Evolutionary conservation across 768 basidiomycete genomes (phyloP), one percentile per base, ranked within the genome.

Genomic region (Kockovaella imperatae): DNA sequence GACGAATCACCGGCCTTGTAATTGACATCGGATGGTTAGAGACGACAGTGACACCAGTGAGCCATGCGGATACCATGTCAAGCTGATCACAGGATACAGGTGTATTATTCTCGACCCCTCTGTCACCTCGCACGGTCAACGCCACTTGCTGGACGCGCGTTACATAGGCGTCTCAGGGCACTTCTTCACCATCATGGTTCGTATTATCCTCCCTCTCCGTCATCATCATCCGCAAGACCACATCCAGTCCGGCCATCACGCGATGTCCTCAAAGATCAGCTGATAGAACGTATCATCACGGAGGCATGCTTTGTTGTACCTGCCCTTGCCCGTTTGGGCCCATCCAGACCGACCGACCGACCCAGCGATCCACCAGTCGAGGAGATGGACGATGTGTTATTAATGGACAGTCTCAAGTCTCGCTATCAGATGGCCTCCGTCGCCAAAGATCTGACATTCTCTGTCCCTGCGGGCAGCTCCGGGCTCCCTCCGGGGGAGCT

Each of bases 21-120:
- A 74, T 97, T 2, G 95, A 99, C 64, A 83, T 83, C 56, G 95
- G 95, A 1, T 83, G 93, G 67, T 77, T 93, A 3, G 95, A 97
- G 69, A 86, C 89, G 0, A 83, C 83, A 3, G 81, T 81, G 4
- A 76, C 96, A 18, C 90, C 95, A 0, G 93, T 93, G 59, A 45
- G 85, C 73, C 7, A 30, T 10, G 23, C 41, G 21, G 6, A 42
- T 25, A 14, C 48, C 26, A 29, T 24, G 24, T 26, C 7, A 6
- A 10, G 14, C 14, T 32, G 41, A 26, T 44, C 13, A 56, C 17
- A 3, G 13, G 11, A 10, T 23, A 5, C 60, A 97, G 93, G 87
- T 96, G 57, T 93, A 83, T 61, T 82, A 86, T 25, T 83, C 90
- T 4, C 76, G 93, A 31, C 93, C 93, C 0, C 73, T 97, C 36